Evolutionary conservation across 306 rosid genomes (phyloP).

Genomic region (Echinosophora koreensis): DNA sequence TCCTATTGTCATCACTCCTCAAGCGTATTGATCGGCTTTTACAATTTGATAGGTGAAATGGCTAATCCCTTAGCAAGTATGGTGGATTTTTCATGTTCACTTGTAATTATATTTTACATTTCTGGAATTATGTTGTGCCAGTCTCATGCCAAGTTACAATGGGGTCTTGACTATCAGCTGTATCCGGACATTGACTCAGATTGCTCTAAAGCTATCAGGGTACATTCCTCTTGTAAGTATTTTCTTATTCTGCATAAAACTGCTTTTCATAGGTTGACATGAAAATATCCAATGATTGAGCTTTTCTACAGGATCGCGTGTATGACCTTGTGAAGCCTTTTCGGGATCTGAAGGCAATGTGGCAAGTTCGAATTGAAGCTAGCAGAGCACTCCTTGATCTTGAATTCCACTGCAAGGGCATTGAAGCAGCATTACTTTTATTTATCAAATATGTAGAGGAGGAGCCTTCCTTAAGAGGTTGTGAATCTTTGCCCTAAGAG

Average conservation of each 20-base stretch:
- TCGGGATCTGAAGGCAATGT: conserved; percentile 65
- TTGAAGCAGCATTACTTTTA: conserved; percentile 71
- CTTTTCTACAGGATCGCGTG: conserved; percentile 77
- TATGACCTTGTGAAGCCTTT: conserved; percentile 81
- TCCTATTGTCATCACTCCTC: conserved; percentile 81
- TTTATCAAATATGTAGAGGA: conserved; percentile 79
- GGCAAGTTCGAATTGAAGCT: conserved; percentile 96
- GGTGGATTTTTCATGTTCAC: conserved; percentile 42
- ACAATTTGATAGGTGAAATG: conserved; percentile 89
- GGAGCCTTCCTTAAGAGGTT: conserved; percentile 89
- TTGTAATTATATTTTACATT: conserved; percentile 45
- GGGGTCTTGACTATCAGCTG: conserved; percentile 93
- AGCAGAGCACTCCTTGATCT: conserved; percentile 91
- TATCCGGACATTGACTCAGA: conserved; percentile 86
- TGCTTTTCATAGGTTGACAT: conserved; percentile 41
- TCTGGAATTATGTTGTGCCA: conserved; percentile 58
- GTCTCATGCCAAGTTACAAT: conserved; percentile 97
- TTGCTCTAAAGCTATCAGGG: conserved; percentile 89
- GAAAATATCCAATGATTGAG: conserved; percentile 41
- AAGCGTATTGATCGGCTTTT: conserved; percentile 89
- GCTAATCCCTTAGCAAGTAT: conserved; percentile 37
- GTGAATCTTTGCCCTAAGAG: conserved; percentile 37
- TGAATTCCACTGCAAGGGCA: conserved; percentile 85
- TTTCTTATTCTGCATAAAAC: conserved; percentile 30
- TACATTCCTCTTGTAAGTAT: conserved; percentile 79